A percentile compares a stretch with the other conserved stretches of the same genome.
These are phyloP conservation scores for Penicillium concentricum DNA, from an alignment of 2,329 filamentous ascomycete genomes.

Conservation along the genomic window DNA sequence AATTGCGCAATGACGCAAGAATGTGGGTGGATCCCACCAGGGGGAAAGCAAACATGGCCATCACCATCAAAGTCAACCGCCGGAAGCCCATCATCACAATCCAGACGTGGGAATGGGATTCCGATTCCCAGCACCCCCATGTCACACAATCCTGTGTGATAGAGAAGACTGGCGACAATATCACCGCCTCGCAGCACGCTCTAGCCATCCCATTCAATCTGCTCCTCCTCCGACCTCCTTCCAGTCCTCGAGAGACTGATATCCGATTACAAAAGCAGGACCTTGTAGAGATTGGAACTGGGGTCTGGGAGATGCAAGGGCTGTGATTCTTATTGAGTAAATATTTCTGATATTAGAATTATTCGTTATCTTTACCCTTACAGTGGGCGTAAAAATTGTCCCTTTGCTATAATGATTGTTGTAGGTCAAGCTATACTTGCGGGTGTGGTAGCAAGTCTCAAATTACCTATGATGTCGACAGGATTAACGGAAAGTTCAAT, in stretches of 20 bases:
- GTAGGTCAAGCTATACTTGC: too few relatives aligned
- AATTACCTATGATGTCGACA: too few relatives aligned
- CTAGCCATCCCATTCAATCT: not conserved
- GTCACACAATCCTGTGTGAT: not conserved
- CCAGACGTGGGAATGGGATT: not conserved
- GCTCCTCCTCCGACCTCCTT: not conserved
- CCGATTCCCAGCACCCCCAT: not conserved
- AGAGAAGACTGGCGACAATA: not conserved
- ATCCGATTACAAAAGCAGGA: not conserved
- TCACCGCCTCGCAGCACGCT: not conserved
- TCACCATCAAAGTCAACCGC: not conserved
- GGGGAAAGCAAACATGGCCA: not conserved
- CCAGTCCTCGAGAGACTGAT: not conserved
- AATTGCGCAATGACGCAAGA: not conserved
- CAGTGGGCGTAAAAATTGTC: not conserved
- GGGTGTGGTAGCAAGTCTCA: too few relatives aligned
- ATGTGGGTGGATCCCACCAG: not conserved
- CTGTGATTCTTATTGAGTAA: too few relatives aligned
- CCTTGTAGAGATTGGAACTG: not conserved
- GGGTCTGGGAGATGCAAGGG: not conserved
- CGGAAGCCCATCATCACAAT: not conserved
- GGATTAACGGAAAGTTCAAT: too few relatives aligned
- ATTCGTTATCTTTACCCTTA: not conserved
- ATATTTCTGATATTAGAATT: too few relatives aligned
- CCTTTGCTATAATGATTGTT: not conserved